Evolutionary conservation across 2,329 filamentous ascomycete species (phyloP), one percentile per base, ranked within the genome.

Genomic region (Trichoderma afroharzianum): DNA sequence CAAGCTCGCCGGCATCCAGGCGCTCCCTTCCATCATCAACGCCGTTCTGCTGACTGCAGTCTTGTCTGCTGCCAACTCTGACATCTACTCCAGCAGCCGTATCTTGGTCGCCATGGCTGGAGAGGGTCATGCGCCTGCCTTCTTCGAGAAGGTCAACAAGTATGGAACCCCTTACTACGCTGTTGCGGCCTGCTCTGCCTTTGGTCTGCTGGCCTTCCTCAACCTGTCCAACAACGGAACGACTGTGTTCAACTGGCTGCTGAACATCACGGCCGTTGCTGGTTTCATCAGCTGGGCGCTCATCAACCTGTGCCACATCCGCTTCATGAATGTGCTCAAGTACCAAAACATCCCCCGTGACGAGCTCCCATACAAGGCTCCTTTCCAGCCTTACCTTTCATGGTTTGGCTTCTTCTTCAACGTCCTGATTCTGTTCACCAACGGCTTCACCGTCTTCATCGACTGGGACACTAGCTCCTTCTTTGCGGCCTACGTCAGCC

Each of bases 1-100:
- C 47, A 83, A 85, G 39, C 84, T 88, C 21, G 91, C 91, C 33
- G 91, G 91, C 53, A 89, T 93, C 71, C 82, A 83, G 8, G 86
- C 88, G 4, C 86, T 93, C 4, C 87, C 89, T 6, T 83, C 88
- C 75, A 90, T 95, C 78, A 90, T 95, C 84, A 95, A 95, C 80
- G 92, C 89, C 18, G 90, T 94, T 8, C 88, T 95, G 11, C 84
- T 95, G 26, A 93, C 92, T 0, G 92, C 92, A 3, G 93, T 94
- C 8, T 88, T 94, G 75, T 93, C 92, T 0, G 92, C 93, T 6
- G 93, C 91, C 72, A 93, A 92, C 81, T 92, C 91, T 15, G 93
- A 93, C 81, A 86, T 94, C 72, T 93, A 93, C 82, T 92, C 91
- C 55, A 90, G 89, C 72, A 91, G 88, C 71, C 89, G 91, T 28